Evolutionary conservation across 1,284 basidiomycete genomes (phyloP).

Genomic region (Fomitopsis schrenkii): DNA sequence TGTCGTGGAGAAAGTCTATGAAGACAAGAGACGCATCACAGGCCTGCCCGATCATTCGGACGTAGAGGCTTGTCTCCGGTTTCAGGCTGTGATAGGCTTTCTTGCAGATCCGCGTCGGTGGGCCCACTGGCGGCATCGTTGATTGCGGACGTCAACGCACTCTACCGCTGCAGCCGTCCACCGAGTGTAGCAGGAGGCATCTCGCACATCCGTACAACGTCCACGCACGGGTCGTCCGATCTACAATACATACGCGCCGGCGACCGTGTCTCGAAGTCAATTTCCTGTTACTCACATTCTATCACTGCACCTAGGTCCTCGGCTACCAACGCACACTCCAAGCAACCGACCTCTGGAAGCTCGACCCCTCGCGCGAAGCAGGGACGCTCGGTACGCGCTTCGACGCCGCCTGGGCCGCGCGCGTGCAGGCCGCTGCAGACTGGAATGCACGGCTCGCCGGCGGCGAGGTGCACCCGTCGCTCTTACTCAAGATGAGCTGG

Average conservation of each 20-base stretch:
- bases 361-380: slow-evolving; percentile 52
- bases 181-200: too few species aligned
- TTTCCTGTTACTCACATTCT: not conserved
- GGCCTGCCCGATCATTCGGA: too few species aligned
- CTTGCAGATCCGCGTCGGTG: too few species aligned
- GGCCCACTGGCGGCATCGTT: too few species aligned
- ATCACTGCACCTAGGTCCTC: slow-evolving; percentile 32
- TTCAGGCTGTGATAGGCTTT: too few species aligned
- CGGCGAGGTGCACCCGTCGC: slow-evolving; percentile 42
- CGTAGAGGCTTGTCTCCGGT: too few species aligned
- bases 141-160: too few species aligned
- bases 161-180: too few species aligned
- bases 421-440: slow-evolving; percentile 41
- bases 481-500: slow-evolving; percentile 42
- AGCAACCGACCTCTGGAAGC: slow-evolving; percentile 71
- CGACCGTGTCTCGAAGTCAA: not conserved
- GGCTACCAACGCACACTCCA: slow-evolving; percentile 71
- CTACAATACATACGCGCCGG: not conserved
- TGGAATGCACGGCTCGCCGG: slow-evolving; percentile 51
- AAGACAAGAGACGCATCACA: too few species aligned
- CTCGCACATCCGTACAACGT: too few species aligned
- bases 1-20: too few species aligned
- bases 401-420: slow-evolving; percentile 45
- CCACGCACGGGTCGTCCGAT: too few species aligned
- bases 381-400: slow-evolving; percentile 45